phyloP scores from a whole-genome alignment of 306 rosid species.

The Cucumis cinereus region DNA sequence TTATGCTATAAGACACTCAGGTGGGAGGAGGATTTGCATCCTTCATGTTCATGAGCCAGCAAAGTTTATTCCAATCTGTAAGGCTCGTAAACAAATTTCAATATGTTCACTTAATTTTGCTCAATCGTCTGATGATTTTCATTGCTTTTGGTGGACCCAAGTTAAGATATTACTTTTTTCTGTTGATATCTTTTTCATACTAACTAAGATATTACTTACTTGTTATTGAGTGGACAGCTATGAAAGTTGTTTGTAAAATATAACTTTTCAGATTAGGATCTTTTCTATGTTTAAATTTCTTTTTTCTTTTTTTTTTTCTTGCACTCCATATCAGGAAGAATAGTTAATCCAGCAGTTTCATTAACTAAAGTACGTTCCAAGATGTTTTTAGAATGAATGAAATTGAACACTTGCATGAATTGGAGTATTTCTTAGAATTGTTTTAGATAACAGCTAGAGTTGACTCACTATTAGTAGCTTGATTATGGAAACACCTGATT shows the following conservation, averaged over 20 bases:
- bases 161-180: neutral
- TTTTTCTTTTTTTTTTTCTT: neutral
- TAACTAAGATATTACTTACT: neutral
- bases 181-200: neutral
- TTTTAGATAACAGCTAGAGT: neutral
- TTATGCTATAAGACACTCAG: constrained; percentile 65
- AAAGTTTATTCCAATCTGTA: constrained; percentile 49
- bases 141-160: neutral
- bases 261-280: neutral
- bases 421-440: neutral
- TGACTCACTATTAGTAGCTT: neutral
- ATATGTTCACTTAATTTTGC: neutral
- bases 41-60: constrained; percentile 62
- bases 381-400: neutral
- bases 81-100: constrained; percentile 20
- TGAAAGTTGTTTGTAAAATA: neutral
- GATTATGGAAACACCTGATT: neutral
- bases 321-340: neutral
- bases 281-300: neutral
- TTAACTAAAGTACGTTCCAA: neutral
- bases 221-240: neutral
- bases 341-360: neutral
- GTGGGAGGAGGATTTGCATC: constrained; percentile 60
- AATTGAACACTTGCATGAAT: neutral
- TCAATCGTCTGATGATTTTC: neutral